Base-by-base conservation (phyloP, 1,284 basidiomycete genomes). In the Earliella scabrosa region DNA sequence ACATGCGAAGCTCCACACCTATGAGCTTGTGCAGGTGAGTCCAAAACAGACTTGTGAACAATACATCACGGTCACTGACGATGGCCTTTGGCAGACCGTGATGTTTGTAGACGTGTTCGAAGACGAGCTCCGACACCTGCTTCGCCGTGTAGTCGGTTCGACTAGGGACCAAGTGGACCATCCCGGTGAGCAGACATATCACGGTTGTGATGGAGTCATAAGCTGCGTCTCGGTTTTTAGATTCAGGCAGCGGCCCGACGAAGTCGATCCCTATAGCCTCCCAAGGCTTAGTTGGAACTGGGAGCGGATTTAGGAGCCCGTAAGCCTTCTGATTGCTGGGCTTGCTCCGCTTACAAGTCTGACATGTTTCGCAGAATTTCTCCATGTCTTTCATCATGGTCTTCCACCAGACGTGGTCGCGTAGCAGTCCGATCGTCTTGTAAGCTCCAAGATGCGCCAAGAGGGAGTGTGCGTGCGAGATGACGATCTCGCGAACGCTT, bases 21-120 rank as follows among this genome's bases (percentile, higher is more conserved):
- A 76, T 58, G 2, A 77, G 60, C 20, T 60, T 36, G 47, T 76
- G 62, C 0, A 80, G 53, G 11, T 70, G 51, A 13, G 63, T 65
- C 79, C 79, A 82, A 56, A 81, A 74, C 18, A 52, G 45, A 38
- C 71, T 67, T 0, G 75, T 81, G 27, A 55, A 55, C 10, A 55
- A 18, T 1, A 51, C 49, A 7, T 54, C 52, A 0, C 45, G 51
- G 21, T 81, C 74, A 24, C 71, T 73, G 1, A 80, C 63, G 24
- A 84, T 78, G 0, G 50, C 43, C 8, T 63, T 62, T 0, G 74
- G 78, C 3, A 79, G 32, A 0, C 79, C 77, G 52, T 80, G 75
- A 6, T 73, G 67, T 34, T 71, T 72, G 39, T 76, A 74, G 0
- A 80, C 63, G 4, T 66, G 35, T 4, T 71, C 63, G 36, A 77